Evolutionary conservation across 441 rosid genomes (phyloP).

Genomic region (Hypseocharis bilobata): DNA sequence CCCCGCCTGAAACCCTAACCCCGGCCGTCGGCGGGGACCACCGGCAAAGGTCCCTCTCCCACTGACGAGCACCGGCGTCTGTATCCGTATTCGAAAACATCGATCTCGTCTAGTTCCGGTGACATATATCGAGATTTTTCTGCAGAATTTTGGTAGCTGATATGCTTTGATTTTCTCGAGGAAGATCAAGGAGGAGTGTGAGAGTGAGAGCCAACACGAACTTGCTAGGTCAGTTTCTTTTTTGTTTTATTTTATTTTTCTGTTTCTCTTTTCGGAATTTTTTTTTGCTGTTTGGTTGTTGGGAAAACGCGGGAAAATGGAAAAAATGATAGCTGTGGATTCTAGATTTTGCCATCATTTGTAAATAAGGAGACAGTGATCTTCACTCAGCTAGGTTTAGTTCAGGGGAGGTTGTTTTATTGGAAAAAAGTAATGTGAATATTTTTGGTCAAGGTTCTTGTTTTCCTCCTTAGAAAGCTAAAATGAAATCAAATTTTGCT

Average conservation of each 20-base stretch:
- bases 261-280: too few species aligned
- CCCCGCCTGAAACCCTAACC: conserved; percentile 25
- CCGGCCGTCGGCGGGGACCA: neutral
- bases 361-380: neutral
- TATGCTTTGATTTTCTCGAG: neutral
- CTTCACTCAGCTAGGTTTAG: neutral
- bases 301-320: neutral
- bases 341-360: neutral
- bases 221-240: neutral
- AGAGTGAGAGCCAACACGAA: neutral
- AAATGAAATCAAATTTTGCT: too few species aligned
- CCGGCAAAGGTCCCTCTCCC: conserved; percentile 5
- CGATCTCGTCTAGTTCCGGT: neutral
- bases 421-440: neutral
- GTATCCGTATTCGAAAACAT: neutral
- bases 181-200: neutral
- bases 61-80: neutral
- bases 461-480: neutral
- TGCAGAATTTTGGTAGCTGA: neutral
- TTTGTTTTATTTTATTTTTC: neutral
- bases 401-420: neutral
- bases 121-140: neutral
- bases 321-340: neutral
- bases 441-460: neutral
- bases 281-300: neutral